Conservation (phyloP, 805 yeast genomes). For the Maudiozyma barnettii region DNA sequence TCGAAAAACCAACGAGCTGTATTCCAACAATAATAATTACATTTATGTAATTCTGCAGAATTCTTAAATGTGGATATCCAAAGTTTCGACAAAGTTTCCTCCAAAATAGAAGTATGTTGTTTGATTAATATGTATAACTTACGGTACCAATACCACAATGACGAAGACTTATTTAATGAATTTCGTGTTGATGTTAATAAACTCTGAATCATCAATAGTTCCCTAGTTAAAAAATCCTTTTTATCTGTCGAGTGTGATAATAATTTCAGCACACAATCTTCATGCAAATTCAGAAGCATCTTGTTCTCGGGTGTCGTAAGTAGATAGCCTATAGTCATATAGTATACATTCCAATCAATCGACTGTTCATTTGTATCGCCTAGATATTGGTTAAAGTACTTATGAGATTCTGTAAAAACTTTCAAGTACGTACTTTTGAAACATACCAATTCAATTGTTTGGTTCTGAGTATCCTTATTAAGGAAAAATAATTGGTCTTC, state of each 20-base stretch:
- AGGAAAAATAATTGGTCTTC: constrained; percentile 5
- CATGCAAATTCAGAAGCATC: constrained; percentile 26
- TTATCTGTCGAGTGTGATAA: constrained; percentile 4
- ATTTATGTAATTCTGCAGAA: constrained; percentile 28
- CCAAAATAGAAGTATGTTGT: neutral
- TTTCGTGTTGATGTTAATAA: constrained; percentile 28
- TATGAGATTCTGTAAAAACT: constrained; percentile 29
- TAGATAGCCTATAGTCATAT: constrained; percentile 28
- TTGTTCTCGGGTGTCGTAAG: constrained; percentile 32
- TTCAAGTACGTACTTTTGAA: constrained; percentile 24
- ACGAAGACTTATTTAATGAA: constrained; percentile 32
- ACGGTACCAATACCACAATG: constrained; percentile 30
- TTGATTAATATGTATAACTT: constrained; percentile 16
- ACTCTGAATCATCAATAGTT: constrained; percentile 11
- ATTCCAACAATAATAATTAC: constrained; percentile 36
- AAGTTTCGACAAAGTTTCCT: constrained; percentile 5
- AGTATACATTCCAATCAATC: constrained; percentile 7
- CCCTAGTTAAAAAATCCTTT: constrained; percentile 10
- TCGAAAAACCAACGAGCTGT: constrained; percentile 29
- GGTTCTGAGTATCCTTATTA: constrained; percentile 8
- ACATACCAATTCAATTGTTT: constrained; percentile 27
- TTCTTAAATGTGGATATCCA: neutral
- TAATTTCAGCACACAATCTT: constrained; percentile 14
- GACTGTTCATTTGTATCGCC: neutral
- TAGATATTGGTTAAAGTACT: constrained; percentile 6